Conservation (phyloP, 2,329 filamentous ascomycete genomes). For the Penicillium sp. region DNA sequence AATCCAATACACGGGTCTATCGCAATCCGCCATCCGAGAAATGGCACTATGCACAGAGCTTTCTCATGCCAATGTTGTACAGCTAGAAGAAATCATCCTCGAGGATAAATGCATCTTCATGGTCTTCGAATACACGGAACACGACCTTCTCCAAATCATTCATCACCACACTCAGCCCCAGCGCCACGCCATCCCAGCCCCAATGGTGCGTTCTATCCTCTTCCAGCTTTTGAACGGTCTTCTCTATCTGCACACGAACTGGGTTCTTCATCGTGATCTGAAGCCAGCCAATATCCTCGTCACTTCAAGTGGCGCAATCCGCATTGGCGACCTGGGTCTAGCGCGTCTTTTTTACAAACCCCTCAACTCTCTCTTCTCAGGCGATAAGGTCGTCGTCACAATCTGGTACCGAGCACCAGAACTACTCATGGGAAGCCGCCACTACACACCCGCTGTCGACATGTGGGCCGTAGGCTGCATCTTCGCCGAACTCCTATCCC, state of each 20-base stretch:
- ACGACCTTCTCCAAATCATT: slow-evolving; percentile 95
- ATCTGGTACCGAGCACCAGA: slow-evolving; percentile 99
- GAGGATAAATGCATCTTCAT: slow-evolving; percentile 99
- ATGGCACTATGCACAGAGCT: slow-evolving; percentile 97
- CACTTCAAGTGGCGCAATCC: slow-evolving; percentile 83
- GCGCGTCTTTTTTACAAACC: slow-evolving; percentile 94
- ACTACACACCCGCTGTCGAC: slow-evolving; percentile 96
- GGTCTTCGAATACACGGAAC: slow-evolving; percentile 98
- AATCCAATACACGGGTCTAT: slow-evolving; percentile 94
- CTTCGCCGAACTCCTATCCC: slow-evolving; percentile 86
- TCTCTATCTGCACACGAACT: slow-evolving; percentile 92
- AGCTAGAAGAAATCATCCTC: slow-evolving; percentile 90
- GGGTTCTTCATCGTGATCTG: slow-evolving; percentile 94
- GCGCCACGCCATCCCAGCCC: slow-evolving; percentile 81
- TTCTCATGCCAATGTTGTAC: slow-evolving; percentile 83
- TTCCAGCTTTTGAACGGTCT: slow-evolving; percentile 94
- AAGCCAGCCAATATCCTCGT: slow-evolving; percentile 99
- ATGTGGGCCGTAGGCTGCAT: slow-evolving; percentile 98
- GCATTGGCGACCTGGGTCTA: slow-evolving; percentile 91
- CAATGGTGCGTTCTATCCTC: slow-evolving; percentile 89
- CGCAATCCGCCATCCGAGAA: slow-evolving; percentile 93
- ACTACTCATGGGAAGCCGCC: slow-evolving; percentile 84
- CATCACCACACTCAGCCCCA: slow-evolving; percentile 93
- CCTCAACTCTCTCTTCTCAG: slow-evolving; percentile 83
- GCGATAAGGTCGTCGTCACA: slow-evolving; percentile 97